A percentile compares a stretch with the other conserved stretches of the same genome.
These are phyloP conservation scores for Medicago arabica DNA, from an alignment of 306 rosid genomes.

Conservation along the genomic window DNA sequence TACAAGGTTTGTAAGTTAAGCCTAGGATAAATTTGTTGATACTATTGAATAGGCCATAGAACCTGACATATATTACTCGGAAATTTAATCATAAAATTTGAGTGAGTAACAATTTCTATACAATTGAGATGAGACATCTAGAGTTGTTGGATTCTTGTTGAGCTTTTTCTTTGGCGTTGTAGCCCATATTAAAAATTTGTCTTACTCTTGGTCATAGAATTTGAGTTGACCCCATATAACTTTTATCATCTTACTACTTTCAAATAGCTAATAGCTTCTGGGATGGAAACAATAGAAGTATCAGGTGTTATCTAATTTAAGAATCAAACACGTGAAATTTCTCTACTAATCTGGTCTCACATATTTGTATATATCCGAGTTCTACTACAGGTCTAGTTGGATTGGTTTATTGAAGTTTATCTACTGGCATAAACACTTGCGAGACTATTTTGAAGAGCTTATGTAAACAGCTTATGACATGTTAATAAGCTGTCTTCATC, in stretches of 20 bases:
- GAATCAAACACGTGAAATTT: background rate
- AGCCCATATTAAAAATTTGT: conserved; percentile 3
- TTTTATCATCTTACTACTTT: background rate
- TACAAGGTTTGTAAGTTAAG: background rate
- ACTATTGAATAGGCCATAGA: background rate
- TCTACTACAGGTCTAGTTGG: background rate
- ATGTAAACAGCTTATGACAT: background rate
- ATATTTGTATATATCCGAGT: background rate
- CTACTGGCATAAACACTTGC: background rate
- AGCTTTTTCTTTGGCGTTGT: conserved; percentile 11
- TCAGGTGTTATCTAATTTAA: background rate
- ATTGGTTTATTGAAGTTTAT: background rate
- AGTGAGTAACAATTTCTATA: conserved; percentile 7
- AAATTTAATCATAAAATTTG: conserved; percentile 13
- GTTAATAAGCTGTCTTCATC: background rate
- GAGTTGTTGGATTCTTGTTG: conserved; percentile 3
- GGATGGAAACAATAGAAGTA: background rate
- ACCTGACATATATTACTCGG: background rate
- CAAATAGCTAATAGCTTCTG: background rate
- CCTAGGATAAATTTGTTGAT: conserved; percentile 6
- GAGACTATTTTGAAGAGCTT: background rate
- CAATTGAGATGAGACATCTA: background rate
- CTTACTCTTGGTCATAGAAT: background rate
- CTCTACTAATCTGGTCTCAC: background rate
- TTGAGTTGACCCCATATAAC: background rate